A percentile compares a stretch with the other conserved stretches of the same genome.
These are phyloP conservation scores for Dipodascopsis uninucleata DNA, from an alignment of 805 yeast genomes.

Conservation along the genomic window DNA sequence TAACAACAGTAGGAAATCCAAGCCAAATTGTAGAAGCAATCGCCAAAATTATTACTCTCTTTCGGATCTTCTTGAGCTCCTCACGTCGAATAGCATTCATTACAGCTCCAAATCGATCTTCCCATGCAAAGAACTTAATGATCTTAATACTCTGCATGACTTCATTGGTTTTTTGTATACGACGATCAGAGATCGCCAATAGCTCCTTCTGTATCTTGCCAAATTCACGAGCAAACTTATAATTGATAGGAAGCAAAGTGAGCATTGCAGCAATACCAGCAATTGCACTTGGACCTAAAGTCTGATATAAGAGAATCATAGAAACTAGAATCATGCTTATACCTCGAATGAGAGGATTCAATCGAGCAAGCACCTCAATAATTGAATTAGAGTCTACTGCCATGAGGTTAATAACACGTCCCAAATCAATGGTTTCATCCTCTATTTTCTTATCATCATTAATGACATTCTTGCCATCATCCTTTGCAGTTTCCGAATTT, in stretches of 20 bases:
- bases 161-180: constrained; percentile 91
- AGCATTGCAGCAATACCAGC: constrained; percentile 72
- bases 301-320: constrained; percentile 58
- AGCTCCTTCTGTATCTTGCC: constrained; percentile 67
- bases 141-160: constrained; percentile 88
- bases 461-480: constrained; percentile 7
- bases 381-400: constrained; percentile 95
- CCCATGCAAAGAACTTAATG: constrained; percentile 97
- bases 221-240: constrained; percentile 56
- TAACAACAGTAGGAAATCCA: constrained; percentile 67
- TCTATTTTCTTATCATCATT: constrained; percentile 34
- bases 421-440: constrained; percentile 53
- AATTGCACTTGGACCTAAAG: constrained; percentile 85
- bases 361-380: constrained; percentile 86
- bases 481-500: constrained; percentile 23
- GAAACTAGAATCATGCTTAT: constrained; percentile 69
- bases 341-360: constrained; percentile 77
- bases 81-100: constrained; percentile 68
- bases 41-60: constrained; percentile 65
- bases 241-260: constrained; percentile 68
- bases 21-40: constrained; percentile 53
- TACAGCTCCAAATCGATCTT: constrained; percentile 68
- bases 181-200: constrained; percentile 77
- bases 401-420: constrained; percentile 89
- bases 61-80: constrained; percentile 60